Conservation (phyloP, 768 basidiomycete genomes). For the Xerocomellus amylosporus region DNA sequence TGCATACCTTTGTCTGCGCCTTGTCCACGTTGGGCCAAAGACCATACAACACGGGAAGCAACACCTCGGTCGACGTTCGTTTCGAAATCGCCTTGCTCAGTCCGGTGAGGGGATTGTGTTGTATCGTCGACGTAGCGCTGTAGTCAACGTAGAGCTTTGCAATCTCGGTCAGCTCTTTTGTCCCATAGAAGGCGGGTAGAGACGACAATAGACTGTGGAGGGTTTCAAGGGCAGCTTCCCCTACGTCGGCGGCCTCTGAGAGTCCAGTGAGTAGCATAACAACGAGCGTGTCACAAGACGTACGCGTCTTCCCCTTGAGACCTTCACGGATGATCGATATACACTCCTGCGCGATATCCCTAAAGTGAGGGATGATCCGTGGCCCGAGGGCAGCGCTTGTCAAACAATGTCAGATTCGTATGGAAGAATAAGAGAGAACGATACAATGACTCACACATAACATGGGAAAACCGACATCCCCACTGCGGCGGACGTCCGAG, state of each 20-base stretch:
- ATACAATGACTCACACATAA: slow-evolving; percentile 50
- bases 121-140: slow-evolving; percentile 8
- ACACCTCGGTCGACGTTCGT: slow-evolving; percentile 59
- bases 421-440: neutral
- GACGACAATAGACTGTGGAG: slow-evolving; percentile 68
- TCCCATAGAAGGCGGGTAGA: slow-evolving; percentile 82
- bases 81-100: slow-evolving; percentile 69
- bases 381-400: slow-evolving; percentile 75
- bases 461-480: slow-evolving; percentile 57
- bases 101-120: slow-evolving; percentile 32
- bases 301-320: slow-evolving; percentile 28
- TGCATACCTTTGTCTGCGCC: slow-evolving; percentile 37
- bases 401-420: slow-evolving; percentile 4
- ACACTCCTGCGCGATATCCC: slow-evolving; percentile 61
- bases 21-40: slow-evolving; percentile 48
- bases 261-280: neutral
- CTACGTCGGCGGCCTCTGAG: slow-evolving; percentile 33
- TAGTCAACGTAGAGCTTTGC: slow-evolving; percentile 57
- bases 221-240: slow-evolving; percentile 40
- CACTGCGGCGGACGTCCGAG: slow-evolving; percentile 34
- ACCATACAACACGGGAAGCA: slow-evolving; percentile 63
- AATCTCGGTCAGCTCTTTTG: slow-evolving; percentile 54
- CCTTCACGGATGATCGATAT: slow-evolving; percentile 46
- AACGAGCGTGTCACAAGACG: slow-evolving; percentile 25
- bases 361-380: slow-evolving; percentile 83